phyloP scores from a whole-genome alignment of 176 grass and related monocot species.

The Musa troglodytarum region DNA sequence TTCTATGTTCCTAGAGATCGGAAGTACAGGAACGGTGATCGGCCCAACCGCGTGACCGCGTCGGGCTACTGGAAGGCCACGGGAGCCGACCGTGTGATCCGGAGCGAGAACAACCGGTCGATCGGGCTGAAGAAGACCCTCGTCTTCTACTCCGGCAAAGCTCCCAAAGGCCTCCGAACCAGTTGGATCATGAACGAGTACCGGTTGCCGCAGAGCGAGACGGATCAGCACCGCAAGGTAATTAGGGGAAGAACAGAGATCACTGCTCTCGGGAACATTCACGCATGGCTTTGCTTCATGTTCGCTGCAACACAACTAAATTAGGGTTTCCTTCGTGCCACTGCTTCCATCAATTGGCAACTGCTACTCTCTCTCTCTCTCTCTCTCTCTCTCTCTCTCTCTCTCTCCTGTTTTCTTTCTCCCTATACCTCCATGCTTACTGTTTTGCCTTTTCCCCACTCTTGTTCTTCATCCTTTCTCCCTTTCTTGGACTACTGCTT shows the following conservation, averaged over 20 bases:
- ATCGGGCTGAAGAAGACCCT: conserved; percentile 96
- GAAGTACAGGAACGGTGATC: conserved; percentile 93
- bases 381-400: too few species aligned
- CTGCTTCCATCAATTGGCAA: not conserved
- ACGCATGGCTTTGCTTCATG: not conserved
- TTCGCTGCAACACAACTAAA: not conserved
- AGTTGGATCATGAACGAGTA: conserved; percentile 99
- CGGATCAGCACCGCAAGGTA: conserved; percentile 77
- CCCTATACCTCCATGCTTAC: too few species aligned
- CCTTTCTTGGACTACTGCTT: too few species aligned
- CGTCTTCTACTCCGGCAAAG: conserved; percentile 99
- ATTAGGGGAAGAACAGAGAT: not conserved
- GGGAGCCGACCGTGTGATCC: conserved; percentile 74
- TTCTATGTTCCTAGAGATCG: conserved; percentile 94
- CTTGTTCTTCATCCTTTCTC: too few species aligned
- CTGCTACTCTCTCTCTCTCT: too few species aligned
- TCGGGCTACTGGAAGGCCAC: conserved; percentile 99
- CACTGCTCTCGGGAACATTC: too few species aligned
- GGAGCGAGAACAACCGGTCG: conserved; percentile 48
- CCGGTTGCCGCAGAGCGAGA: conserved; percentile 49
- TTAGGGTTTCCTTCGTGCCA: not conserved
- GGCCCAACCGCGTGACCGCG: conserved; percentile 85
- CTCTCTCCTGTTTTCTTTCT: too few species aligned
- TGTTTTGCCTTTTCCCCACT: too few species aligned
- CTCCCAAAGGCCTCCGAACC: conserved; percentile 74